Base-by-base conservation (phyloP, 1,139 yeast genomes). In the Candida sanyaensis region DNA sequence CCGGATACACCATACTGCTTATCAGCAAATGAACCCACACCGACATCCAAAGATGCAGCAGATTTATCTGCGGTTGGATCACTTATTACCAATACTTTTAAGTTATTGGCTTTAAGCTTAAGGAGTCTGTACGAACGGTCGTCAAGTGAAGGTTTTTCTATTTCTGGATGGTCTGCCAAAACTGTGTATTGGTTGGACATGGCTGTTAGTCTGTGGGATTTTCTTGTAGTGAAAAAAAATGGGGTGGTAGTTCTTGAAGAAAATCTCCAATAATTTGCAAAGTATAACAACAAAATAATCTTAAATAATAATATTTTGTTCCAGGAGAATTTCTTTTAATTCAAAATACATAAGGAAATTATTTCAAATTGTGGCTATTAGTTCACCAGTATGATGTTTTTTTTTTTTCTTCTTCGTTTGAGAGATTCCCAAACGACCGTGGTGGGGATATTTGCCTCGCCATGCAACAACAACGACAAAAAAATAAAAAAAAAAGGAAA, bases 11-110 rank as follows among this genome's bases (percentile, higher is more conserved):
- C 73, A 52, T 67, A 75, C 44, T 78, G 75, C 13, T 88, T 89
- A 61, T 93, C 98, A 44, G 88, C 81, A 63, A 86, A 88, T 4
- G 97, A 80, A 17, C 99, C 99, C 24, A 91, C 93, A 58, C 88
- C 83, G 31, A 93, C 98, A 61, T 90, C 97, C 50, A 93, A 69
- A 0, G 98, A 87, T 1, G 98, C 98, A 0, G 97, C 96, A 0
- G 97, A 81, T 66, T 88, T 88, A 63, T 92, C 98, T 11, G 97
- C 79, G n/a, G 81, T 75, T 0, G 91, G 82, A 60, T 93, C 98
- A 54, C 86, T 86, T 50, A 93, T 88, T 49, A 93, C 65, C 46
- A 93, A 69, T 0, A 87, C 97, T 46, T 81, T 84, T 40, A 93
- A 72, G 10, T 82, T 78, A 62, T 93, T 93, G 6, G 79, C 67